Conservation (phyloP, 108 stramenopile genomes). For the Cyclotella sp. region DNA sequence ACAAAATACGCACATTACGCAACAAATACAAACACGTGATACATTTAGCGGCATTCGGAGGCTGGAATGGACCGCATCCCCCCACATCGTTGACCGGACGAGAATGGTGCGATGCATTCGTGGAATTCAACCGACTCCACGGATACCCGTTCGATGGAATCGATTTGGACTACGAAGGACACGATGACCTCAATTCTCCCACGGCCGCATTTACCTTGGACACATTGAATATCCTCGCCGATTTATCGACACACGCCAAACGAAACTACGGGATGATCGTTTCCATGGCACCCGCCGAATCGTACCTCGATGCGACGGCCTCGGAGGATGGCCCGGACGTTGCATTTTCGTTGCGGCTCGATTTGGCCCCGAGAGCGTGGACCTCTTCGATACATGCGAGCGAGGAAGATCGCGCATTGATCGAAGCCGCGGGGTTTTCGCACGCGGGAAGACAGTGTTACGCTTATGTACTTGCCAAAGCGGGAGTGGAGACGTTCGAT, state of each 20-base stretch:
- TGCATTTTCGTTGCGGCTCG: slow-evolving; percentile 32
- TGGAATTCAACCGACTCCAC: slow-evolving; percentile 34
- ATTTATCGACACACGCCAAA: slow-evolving; percentile 51
- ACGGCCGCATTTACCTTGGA: slow-evolving; percentile 58
- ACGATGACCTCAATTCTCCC: slow-evolving; percentile 62
- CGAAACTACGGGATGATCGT: slow-evolving; percentile 67
- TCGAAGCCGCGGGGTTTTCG: slow-evolving; percentile 49
- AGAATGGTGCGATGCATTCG: slow-evolving; percentile 57
- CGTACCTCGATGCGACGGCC: slow-evolving; percentile 73
- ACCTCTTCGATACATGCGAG: slow-evolving; percentile 38
- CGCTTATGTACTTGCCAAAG: slow-evolving; percentile 75
- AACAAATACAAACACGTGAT: slow-evolving; percentile 51
- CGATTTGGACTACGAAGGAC: slow-evolving; percentile 91
- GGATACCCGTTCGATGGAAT: slow-evolving; percentile 76
- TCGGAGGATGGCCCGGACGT: slow-evolving; percentile 21
- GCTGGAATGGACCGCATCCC: slow-evolving; percentile 86
- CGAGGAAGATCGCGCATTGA: slow-evolving; percentile 40
- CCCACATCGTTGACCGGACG: slow-evolving; percentile 38
- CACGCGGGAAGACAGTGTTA: slow-evolving; percentile 84
- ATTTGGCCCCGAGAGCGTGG: slow-evolving; percentile 41
- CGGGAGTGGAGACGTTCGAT: slow-evolving; percentile 71
- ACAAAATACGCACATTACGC: slow-evolving; percentile 44
- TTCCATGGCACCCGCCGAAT: slow-evolving; percentile 85
- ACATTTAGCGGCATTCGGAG: slow-evolving; percentile 76
- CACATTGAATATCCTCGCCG: slow-evolving; percentile 68